These are phyloP conservation scores for Xylaria telfairii DNA, from an alignment of 495 filamentous ascomycete species.

Conservation along the genomic window DNA sequence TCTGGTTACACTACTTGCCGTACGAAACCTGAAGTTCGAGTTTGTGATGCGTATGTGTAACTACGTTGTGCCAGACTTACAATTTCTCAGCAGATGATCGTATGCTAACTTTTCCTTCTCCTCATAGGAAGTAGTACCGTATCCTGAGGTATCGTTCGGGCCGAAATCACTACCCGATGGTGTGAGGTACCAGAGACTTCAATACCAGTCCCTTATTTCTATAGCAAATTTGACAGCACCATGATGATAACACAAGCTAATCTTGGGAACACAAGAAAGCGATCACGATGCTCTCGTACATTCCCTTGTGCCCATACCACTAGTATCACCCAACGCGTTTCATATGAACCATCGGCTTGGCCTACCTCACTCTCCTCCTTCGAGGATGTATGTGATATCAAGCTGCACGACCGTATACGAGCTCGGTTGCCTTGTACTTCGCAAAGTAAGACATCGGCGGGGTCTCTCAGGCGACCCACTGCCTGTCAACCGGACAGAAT, in stretches of 20 bases:
- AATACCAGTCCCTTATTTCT: no score
- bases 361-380: no score
- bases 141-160: not conserved
- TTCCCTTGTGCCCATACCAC: not conserved
- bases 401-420: not conserved
- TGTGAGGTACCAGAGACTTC: not conserved
- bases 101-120: not conserved
- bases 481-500: not conserved
- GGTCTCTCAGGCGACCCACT: not conserved
- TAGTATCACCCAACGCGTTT: not conserved
- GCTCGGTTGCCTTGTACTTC: not conserved
- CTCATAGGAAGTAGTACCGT: not conserved
- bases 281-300: no score
- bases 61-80: not conserved
- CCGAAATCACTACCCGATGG: not conserved
- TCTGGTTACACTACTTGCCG: not conserved
- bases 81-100: no score
- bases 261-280: not conserved
- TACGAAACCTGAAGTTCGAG: not conserved
- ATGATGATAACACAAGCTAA: no score
- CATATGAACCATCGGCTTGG: not conserved
- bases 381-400: not conserved
- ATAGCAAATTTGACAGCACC: no score
- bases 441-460: not conserved
- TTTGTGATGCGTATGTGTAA: not conserved